phyloP scores from a whole-genome alignment of 192 early-diverging fungal species.

The Backusella tarrabulga region DNA sequence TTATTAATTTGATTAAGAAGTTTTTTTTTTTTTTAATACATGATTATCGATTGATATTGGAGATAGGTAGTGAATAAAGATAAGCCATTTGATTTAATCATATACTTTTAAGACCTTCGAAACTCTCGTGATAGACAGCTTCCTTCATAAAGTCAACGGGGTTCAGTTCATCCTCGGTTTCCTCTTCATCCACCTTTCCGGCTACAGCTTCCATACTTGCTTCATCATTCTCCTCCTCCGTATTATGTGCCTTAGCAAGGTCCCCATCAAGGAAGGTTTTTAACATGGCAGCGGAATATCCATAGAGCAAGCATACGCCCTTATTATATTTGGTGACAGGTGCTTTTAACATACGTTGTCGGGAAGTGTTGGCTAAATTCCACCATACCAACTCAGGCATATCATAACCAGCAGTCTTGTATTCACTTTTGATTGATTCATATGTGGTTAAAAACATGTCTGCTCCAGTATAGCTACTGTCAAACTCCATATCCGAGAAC shows the following conservation, averaged over 20 bases:
- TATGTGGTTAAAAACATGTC: slow-evolving; percentile 35
- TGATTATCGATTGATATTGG: too few species aligned
- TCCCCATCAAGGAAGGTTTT: slow-evolving; percentile 46
- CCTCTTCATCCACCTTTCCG: not conserved
- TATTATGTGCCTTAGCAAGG: not conserved
- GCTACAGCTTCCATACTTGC: not conserved
- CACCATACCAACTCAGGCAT: slow-evolving; percentile 53
- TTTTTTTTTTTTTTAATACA: too few species aligned
- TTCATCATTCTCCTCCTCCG: not conserved
- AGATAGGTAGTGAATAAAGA: too few species aligned
- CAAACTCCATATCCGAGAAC: slow-evolving; percentile 55
- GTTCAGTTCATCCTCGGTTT: not conserved
- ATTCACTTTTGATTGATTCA: slow-evolving; percentile 24
- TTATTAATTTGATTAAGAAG: too few species aligned
- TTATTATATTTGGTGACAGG: slow-evolving; percentile 24
- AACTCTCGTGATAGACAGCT: slow-evolving; percentile 6
- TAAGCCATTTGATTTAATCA: not conserved
- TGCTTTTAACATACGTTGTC: slow-evolving; percentile 19
- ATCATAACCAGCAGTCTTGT: slow-evolving; percentile 42
- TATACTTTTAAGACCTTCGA: not conserved
- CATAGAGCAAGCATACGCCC: slow-evolving; percentile 43
- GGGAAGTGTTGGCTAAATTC: slow-evolving; percentile 24
- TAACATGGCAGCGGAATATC: slow-evolving; percentile 43
- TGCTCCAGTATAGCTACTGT: not conserved
- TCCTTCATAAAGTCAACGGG: slow-evolving; percentile 33